A percentile compares a stretch with the other conserved stretches of the same genome.
Evolutionary conservation across 306 rosid genomes (phyloP).

Genomic region (Castanea crenata): DNA sequence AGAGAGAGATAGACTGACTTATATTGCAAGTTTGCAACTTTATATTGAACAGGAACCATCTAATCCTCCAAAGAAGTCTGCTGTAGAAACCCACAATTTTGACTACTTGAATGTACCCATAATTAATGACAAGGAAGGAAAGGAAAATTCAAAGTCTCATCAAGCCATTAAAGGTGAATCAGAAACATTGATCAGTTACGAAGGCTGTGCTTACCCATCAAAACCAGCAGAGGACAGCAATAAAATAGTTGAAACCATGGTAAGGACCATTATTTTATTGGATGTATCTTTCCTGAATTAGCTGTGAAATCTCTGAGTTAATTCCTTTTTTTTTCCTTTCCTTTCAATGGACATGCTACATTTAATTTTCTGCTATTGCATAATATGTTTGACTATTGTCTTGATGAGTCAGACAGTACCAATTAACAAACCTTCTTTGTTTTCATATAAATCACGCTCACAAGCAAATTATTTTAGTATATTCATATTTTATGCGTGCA

Average conservation of each 20-base stretch:
- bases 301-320: background rate
- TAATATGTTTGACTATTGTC: background rate
- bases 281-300: background rate
- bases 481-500: too few species aligned
- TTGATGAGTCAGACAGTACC: background rate
- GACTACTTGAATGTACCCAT: background rate
- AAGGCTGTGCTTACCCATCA: background rate
- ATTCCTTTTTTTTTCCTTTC: background rate
- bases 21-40: background rate
- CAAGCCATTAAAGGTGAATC: conserved; percentile 4
- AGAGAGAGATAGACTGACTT: background rate
- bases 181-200: background rate
- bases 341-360: background rate
- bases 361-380: background rate
- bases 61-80: background rate
- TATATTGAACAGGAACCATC: conserved; percentile 24
- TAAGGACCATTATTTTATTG: background rate
- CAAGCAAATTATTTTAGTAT: background rate
- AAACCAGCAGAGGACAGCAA: conserved; percentile 14
- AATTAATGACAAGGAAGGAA: conserved; percentile 2
- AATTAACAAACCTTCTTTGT: too few species aligned
- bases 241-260: background rate
- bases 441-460: too few species aligned
- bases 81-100: conserved; percentile 16
- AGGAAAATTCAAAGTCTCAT: conserved; percentile 1